Percentiles rank a stretch among this genome's conserved stretches.
Evolutionary conservation across 495 filamentous ascomycete species (phyloP).

Genomic region (Penicillium mononematosum): DNA sequence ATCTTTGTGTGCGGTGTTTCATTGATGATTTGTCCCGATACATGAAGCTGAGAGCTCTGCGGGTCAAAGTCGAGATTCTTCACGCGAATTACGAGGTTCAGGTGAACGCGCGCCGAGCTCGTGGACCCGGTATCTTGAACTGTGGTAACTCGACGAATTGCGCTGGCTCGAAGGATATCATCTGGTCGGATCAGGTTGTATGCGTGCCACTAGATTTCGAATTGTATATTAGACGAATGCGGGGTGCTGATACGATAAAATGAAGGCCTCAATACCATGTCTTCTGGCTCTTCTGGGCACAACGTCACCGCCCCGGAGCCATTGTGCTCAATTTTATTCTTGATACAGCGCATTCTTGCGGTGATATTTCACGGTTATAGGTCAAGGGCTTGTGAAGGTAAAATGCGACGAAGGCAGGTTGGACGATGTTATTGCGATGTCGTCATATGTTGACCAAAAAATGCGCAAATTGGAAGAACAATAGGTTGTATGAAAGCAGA

Average conservation of each 20-base stretch:
- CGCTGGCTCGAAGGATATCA: slow-evolving; percentile 79
- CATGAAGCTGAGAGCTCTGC: slow-evolving; percentile 76
- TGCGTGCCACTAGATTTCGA: slow-evolving; percentile 73
- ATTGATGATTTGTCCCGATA: slow-evolving; percentile 74
- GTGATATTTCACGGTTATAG: background rate
- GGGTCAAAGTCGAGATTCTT: slow-evolving; percentile 88
- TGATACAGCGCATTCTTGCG: slow-evolving; percentile 64
- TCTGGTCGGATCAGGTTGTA: slow-evolving; percentile 86
- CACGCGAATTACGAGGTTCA: slow-evolving; percentile 76
- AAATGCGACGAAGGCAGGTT: slow-evolving; percentile 2
- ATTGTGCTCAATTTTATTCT: slow-evolving; percentile 69
- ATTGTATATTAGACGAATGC: slow-evolving; percentile 7
- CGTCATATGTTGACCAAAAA: background rate
- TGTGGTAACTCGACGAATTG: slow-evolving; percentile 75
- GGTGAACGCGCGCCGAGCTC: slow-evolving; percentile 69
- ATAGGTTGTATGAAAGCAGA: too few species aligned
- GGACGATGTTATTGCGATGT: slow-evolving; percentile 1
- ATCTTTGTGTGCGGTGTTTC: slow-evolving; percentile 83
- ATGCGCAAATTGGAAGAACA: background rate
- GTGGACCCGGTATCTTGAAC: slow-evolving; percentile 71
- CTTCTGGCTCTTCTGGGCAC: slow-evolving; percentile 87
- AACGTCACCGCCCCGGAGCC: slow-evolving; percentile 79
- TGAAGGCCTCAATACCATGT: slow-evolving; percentile 66
- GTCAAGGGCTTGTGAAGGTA: background rate
- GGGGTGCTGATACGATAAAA: background rate